Evolutionary conservation across 176 grass and related monocot genomes (phyloP), one percentile per base, ranked within the genome.

Genomic region (Aegilops speltoides): DNA sequence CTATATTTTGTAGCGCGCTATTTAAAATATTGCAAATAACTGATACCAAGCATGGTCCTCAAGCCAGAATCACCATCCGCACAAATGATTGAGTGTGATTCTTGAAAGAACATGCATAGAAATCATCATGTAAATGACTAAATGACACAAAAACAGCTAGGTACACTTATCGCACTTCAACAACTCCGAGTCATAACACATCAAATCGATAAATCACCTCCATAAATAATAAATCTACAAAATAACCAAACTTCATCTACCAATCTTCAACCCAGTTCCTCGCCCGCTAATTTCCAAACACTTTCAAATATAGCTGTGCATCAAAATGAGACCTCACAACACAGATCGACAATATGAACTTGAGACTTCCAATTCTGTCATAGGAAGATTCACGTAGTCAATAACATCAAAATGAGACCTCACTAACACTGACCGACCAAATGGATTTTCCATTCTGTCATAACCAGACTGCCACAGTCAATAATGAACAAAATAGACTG

Each of bases 41-140:
- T 43, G 60, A 22, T 4, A 17, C 22, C 14, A 60, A 36, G 4
- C 34, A 73, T 75, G 56, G 4, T 75, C 25, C 28, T 64, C 16
- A 20, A 63, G 6, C 20, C 45, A 48, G 19, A 65, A 23, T 14
- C 16, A 62, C 12, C 19, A 76, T 46, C 40, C 5, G 6, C 17
- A 67, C 38, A 52, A 50, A 12, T 85, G 41, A 77, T 15, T 15
- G 34, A 12, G 17, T 38, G 14, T 11, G 20, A 12, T 36, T 82
- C 68, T 8, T 56, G 17, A 56, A 17, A 8, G 17, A 56, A 38
- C 22, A 19, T 25, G 13, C 22, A 70, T 69, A 70, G 24, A 31
- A 73, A 71, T 33, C 67, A 83, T 36, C 15, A 57, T 25, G 65
- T n/a, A 82, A 82, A 82, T 70, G 45, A 34, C 70, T 36, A 54